phyloP scores from a whole-genome alignment of 371 early-diverging fungal species.

The Lichtheimia ornata region DNA sequence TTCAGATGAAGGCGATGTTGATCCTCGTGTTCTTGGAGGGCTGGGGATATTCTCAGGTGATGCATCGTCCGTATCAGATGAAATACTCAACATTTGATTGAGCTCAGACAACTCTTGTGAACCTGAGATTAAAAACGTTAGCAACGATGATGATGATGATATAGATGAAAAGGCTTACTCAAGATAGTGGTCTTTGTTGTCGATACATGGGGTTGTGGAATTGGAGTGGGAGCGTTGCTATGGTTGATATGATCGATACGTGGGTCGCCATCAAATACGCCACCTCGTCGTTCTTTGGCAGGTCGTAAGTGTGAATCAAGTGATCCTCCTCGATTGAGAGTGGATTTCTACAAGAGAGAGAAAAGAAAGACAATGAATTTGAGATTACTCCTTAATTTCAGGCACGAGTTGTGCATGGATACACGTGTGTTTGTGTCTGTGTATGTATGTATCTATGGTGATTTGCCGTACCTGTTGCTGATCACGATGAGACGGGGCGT shows the following conservation, averaged over 20 bases:
- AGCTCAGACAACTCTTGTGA: constrained; percentile 20
- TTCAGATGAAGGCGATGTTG: constrained; percentile 16
- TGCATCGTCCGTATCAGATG: background rate
- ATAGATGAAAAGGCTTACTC: constrained; percentile 4
- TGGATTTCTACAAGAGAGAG: background rate
- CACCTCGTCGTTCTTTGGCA: constrained; percentile 10
- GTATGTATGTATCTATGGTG: background rate
- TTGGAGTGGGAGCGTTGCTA: background rate
- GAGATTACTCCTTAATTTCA: constrained; percentile 1
- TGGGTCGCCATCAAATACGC: constrained; percentile 2
- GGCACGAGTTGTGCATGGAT: too few relatives aligned
- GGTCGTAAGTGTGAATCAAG: constrained; percentile 3
- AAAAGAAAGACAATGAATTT: constrained; percentile 1
- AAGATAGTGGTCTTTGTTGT: constrained; percentile 8
- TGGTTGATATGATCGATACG: background rate
- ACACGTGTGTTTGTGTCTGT: too few relatives aligned
- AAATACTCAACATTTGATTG: constrained; percentile 25
- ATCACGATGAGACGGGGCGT: constrained; percentile 1
- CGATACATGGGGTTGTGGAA: background rate
- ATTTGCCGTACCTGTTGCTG: constrained; percentile 1
- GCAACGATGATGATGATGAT: background rate
- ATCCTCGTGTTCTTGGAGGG: constrained; percentile 16
- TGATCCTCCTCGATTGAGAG: constrained; percentile 5
- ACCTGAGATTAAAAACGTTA: constrained; percentile 1
- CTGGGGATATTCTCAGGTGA: constrained; percentile 16